Evolutionary conservation across 2,329 filamentous ascomycete genomes (phyloP), one percentile per base, ranked within the genome.

Genomic region (Aspergillus tanneri): DNA sequence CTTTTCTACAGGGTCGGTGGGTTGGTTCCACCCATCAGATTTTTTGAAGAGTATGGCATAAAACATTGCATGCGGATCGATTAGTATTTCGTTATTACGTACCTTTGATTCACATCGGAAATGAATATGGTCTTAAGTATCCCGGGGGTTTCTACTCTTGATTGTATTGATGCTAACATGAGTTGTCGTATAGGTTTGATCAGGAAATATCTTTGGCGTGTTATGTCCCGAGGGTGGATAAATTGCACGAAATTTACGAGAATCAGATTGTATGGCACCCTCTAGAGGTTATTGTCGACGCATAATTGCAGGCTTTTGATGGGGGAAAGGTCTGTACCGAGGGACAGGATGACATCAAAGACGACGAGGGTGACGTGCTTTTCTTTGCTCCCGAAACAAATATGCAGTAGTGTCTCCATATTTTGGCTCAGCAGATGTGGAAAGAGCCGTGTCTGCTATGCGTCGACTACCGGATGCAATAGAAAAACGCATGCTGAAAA

Each of bases 241-340:
- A 42, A 3, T 4, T 30, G 21, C 1, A 10, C 5, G 14, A 9
- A 21, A 27, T 37, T 3, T 38, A 18, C 22, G 12, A 10, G 10
- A 24, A 45, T 19, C n/a, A 28, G 14, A 38, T 25, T n/a, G 38
- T 27, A 12, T 49, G 46, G 30, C 30, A 41, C 32, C 46, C 42
- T 14, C 25, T 52, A 11, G 49, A 52, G 21, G 35, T 43, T 9
- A 43, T 52, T 27, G 32, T 48, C 12, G 19, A 24, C n/a, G 42
- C 28, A 25, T 52, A 52, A 11, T 38, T 52, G 4, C 19, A 49
- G 11, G 37, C 42, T 18, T 35, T 49, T 11, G 41, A 52, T 3
- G 43, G 49, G 38, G 43, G 39, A 4, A 52, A 52, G 19, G 27
- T 52, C 25, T 18, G 5, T 24, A 16, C 14, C 7, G 24, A 24